These are phyloP conservation scores for Thecaphora thlaspeos DNA, from an alignment of 1,284 basidiomycete species.

Conservation along the genomic window DNA sequence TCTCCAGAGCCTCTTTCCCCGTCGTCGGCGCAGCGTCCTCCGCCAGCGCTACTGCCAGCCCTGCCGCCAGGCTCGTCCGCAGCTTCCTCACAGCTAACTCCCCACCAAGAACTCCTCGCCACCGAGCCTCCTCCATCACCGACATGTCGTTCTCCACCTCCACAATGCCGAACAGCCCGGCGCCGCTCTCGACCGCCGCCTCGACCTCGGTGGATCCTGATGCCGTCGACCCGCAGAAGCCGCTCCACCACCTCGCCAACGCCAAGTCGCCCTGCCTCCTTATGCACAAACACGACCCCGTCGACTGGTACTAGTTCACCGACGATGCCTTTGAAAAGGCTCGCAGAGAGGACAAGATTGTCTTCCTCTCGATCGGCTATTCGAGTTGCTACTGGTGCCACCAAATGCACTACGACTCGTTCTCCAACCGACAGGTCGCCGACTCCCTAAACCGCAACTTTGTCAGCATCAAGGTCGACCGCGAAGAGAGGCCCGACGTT, in stretches of 20 bases:
- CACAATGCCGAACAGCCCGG: no score
- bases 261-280: conserved; percentile 62
- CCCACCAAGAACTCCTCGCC: no score
- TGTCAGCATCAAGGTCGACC: conserved; percentile 62
- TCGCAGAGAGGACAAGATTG: conserved; percentile 59
- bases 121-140: no score
- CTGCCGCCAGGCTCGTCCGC: no score
- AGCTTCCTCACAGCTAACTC: no score
- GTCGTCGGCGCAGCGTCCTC: no score
- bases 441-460: conserved; percentile 61
- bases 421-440: conserved; percentile 60
- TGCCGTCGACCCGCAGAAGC: background rate
- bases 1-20: no score
- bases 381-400: conserved; percentile 59
- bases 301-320: conserved; percentile 62
- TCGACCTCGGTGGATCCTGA: background rate
- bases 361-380: conserved; percentile 62
- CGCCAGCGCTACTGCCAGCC: no score
- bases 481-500: conserved; percentile 62
- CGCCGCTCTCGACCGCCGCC: no score
- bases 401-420: conserved; percentile 60
- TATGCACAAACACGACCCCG: conserved; percentile 62
- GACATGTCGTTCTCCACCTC: no score
- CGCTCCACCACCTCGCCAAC: conserved; percentile 57
- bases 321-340: conserved; percentile 60